Conservation (phyloP, 108 stramenopile species). For the Fragilaria crotonensis region DNA sequence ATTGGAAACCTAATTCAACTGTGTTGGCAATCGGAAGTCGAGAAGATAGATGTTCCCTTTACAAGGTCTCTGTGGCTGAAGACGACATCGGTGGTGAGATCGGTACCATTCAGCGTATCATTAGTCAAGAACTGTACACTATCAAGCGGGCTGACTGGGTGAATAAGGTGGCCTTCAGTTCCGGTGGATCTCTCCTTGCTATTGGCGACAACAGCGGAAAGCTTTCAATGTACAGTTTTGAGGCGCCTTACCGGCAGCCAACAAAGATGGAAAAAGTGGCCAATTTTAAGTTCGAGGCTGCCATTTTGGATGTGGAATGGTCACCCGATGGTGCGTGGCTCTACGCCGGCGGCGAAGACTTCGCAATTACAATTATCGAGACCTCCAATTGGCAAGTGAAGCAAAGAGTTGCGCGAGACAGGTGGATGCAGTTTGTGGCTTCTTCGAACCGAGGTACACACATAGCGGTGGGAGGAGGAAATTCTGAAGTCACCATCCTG, state of each 20-base stretch:
- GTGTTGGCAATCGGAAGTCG: slow-evolving; percentile 59
- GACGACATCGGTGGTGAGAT: neutral
- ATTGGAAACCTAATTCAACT: slow-evolving; percentile 44
- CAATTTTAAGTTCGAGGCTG: slow-evolving; percentile 46
- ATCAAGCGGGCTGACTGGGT: slow-evolving; percentile 57
- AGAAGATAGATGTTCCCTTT: slow-evolving; percentile 41
- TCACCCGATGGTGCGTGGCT: slow-evolving; percentile 52
- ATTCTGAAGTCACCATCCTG: slow-evolving; percentile 49
- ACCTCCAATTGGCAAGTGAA: slow-evolving; percentile 40
- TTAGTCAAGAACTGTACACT: slow-evolving; percentile 37
- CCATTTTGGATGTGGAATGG: slow-evolving; percentile 56
- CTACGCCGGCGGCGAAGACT: slow-evolving; percentile 66
- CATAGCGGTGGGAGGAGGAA: slow-evolving; percentile 58
- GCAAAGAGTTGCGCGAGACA: slow-evolving; percentile 43
- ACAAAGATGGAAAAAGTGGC: slow-evolving; percentile 13
- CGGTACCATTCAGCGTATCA: slow-evolving; percentile 5
- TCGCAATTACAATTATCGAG: slow-evolving; percentile 47
- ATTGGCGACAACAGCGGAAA: slow-evolving; percentile 48
- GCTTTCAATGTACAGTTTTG: slow-evolving; percentile 39
- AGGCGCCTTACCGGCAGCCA: neutral
- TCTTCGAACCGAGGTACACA: slow-evolving; percentile 44
- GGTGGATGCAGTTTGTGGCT: slow-evolving; percentile 62
- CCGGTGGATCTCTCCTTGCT: slow-evolving; percentile 42
- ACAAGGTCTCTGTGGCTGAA: slow-evolving; percentile 22
- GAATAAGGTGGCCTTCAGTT: slow-evolving; percentile 50